Percentiles rank a stretch among this genome's conserved stretches.
phyloP scores from a whole-genome alignment of 2,329 filamentous ascomycete species.

The Ophiocordyceps camponoti-rufipedis region DNA sequence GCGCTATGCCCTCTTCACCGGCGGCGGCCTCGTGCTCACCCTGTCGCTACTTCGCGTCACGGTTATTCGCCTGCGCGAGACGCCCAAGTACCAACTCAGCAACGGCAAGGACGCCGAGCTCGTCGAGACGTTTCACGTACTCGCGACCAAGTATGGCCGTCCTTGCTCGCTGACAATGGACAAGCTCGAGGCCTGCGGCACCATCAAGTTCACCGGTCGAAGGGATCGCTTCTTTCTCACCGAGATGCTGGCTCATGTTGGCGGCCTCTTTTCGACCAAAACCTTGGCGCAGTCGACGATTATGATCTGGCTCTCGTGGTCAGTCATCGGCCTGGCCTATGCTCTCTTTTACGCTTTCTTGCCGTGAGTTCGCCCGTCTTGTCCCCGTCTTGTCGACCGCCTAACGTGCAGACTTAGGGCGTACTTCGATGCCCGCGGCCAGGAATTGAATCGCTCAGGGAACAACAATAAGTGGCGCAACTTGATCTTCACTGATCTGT shows the following conservation, averaged over 20 bases:
- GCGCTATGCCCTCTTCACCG: constrained; percentile 53
- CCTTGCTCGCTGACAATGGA: constrained; percentile 65
- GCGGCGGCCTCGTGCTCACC: constrained; percentile 53
- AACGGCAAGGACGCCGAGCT: constrained; percentile 62
- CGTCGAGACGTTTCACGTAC: constrained; percentile 60
- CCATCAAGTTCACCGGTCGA: constrained; percentile 17
- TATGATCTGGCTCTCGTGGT: constrained; percentile 64
- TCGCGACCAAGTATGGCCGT: constrained; percentile 51
- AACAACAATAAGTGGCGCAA: constrained; percentile 52
- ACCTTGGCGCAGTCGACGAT: constrained; percentile 31
- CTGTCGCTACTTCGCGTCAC: constrained; percentile 71
- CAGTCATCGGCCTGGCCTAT: constrained; percentile 70
- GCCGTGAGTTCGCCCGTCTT: constrained; percentile 31
- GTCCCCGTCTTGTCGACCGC: neutral
- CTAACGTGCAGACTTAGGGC: constrained; percentile 2
- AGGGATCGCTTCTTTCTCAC: constrained; percentile 5
- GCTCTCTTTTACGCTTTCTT: constrained; percentile 81
- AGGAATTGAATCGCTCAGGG: constrained; percentile 15
- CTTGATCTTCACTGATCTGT: constrained; percentile 63
- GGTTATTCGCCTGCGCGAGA: constrained; percentile 67
- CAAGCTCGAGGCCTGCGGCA: constrained; percentile 37
- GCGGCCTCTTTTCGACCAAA: constrained; percentile 20
- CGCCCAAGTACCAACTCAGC: constrained; percentile 37
- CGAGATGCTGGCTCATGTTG: constrained; percentile 2
- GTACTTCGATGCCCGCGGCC: constrained; percentile 19